These are phyloP conservation scores for Rhynchospora tenuis DNA, from an alignment of 176 grass and related monocot species.

Conservation along the genomic window DNA sequence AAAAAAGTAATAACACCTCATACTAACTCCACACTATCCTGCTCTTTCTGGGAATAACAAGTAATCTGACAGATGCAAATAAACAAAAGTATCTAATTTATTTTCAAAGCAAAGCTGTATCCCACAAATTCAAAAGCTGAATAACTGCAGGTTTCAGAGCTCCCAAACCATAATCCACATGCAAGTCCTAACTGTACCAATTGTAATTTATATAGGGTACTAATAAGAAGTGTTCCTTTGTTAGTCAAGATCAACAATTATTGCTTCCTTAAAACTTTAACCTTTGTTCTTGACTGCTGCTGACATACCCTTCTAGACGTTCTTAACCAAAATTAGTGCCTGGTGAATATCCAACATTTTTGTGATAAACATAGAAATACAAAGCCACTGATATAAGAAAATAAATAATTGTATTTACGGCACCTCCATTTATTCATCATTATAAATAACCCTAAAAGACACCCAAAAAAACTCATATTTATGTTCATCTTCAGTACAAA, in stretches of 20 bases:
- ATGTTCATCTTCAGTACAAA: neutral
- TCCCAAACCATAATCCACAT: neutral
- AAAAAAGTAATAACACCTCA: neutral
- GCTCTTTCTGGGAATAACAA: neutral
- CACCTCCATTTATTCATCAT: neutral
- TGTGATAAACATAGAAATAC: neutral
- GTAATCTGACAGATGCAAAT: neutral
- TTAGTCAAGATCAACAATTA: neutral
- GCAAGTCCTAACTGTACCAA: neutral
- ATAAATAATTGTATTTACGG: neutral
- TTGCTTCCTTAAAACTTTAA: neutral
- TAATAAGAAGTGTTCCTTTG: neutral
- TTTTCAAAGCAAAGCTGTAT: slow-evolving; percentile 14
- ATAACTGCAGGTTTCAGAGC: neutral
- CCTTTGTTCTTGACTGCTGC: neutral
- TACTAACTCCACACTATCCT: neutral
- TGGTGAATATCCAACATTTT: neutral
- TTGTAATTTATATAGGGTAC: neutral
- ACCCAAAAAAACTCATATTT: neutral
- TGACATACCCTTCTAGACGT: neutral
- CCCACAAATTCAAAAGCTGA: neutral
- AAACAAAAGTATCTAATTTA: neutral
- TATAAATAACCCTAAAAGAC: neutral
- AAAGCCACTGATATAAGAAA: neutral
- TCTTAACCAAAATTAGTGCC: neutral